phyloP scores from a whole-genome alignment of 768 basidiomycete genomes.

The Tulasnella sp. region DNA sequence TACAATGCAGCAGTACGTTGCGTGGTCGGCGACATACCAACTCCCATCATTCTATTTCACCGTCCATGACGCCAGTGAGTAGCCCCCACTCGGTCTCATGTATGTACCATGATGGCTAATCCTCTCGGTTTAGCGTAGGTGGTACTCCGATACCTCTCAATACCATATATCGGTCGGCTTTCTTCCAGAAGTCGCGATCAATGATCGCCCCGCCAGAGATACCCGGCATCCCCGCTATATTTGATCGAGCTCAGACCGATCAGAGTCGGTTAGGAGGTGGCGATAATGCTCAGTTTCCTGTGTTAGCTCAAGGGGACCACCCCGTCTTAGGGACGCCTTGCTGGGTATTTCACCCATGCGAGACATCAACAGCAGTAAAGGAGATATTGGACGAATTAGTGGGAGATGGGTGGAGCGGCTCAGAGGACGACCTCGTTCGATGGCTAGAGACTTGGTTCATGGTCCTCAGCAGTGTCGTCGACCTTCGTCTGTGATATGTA shows the following conservation, averaged over 20 bases:
- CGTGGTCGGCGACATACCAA: constrained; percentile 68
- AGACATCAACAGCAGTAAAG: constrained; percentile 53
- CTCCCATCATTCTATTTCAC: constrained; percentile 83
- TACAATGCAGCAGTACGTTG: constrained; percentile 52
- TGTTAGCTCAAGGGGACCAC: constrained; percentile 83
- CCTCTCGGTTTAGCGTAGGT: constrained; percentile 35
- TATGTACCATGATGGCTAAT: constrained; percentile 17
- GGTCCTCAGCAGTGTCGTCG: constrained; percentile 58
- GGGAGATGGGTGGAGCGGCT: constrained; percentile 1
- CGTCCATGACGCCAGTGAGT: constrained; percentile 60
- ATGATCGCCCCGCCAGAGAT: constrained; percentile 6
- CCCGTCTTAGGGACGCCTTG: constrained; percentile 63
- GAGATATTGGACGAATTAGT: constrained; percentile 50
- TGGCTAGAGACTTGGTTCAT: constrained; percentile 66
- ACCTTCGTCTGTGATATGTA: constrained; percentile 25
- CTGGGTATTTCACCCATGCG: constrained; percentile 88
- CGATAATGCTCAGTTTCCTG: constrained; percentile 44
- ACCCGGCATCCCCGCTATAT: background rate
- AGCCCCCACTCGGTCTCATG: constrained; percentile 2
- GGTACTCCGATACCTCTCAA: constrained; percentile 54
- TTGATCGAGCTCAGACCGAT: background rate
- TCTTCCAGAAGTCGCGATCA: constrained; percentile 42
- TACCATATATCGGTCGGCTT: constrained; percentile 47
- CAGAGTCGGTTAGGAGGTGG: constrained; percentile 14
- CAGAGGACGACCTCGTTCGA: background rate